Evolutionary conservation across 1,284 basidiomycete species (phyloP), one percentile per base, ranked within the genome.

Genomic region (Ustilago nuda): DNA sequence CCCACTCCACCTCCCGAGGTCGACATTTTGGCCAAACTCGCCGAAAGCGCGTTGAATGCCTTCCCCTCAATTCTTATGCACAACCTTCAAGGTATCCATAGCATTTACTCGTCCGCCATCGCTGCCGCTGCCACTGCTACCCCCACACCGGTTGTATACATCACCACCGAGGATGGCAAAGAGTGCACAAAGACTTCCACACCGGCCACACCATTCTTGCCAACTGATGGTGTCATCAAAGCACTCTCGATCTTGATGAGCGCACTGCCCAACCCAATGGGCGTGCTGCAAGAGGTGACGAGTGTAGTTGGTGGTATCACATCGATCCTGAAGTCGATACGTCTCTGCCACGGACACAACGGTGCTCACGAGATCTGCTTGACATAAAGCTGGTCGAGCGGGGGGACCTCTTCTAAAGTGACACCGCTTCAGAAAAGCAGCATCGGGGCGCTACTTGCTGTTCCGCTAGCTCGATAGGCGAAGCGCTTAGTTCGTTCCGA

Each of bases 151-250:
- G 41, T 61, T 2, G 45, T 35, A 2, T 68, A 55, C 19, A 50
- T 61, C 48, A 62, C 64, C 0, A 69, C 58, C 0, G 65, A 73
- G 15, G 52, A 35, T 7, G 71, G 67, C 37, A 65, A 64, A 32
- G 68, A 61, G 39, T 51, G 54, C 43, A 73, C 67, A 15, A 60
- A 56, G 54, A 77, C 75, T 0, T 64, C 45, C 36, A 62, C 57
- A 2, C 52, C 65, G 7, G 35, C 62, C 3, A 11, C 56, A 3
- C 60, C 64, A 1, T 36, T 61, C 11, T 58, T 66, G 2, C 50
- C 64, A 7, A 64, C 67, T 1, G 55, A 36, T n/a, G 72, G 67
- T 2, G 67, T 67, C 11, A 75, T 70, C 66, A 66, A 70, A 48
- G 67, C 64, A 32, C 46, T 70, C 8, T 66, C 63, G 27, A 60